Base-by-base conservation (phyloP, 2,329 filamentous ascomycete genomes). In the Xylariaceae sp. region DNA sequence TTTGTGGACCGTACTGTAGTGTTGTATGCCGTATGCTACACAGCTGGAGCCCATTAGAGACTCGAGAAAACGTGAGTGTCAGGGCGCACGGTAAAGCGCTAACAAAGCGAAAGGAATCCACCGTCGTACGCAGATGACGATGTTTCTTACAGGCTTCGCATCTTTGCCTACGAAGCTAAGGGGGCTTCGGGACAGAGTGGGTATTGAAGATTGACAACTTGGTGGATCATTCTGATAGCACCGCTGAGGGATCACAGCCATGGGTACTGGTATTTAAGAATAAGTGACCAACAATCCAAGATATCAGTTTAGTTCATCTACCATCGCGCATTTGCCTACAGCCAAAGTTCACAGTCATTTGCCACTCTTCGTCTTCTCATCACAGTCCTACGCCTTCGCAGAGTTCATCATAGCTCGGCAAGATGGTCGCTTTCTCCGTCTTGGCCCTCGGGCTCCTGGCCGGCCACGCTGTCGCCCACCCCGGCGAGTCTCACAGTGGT, bases 401-500 rank as follows among this genome's bases (percentile, higher is more conserved):
- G n/a, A n/a, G n/a, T n/a, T n/a, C n/a, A n/a, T n/a, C 19, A 21
- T 31, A 33, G 19, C 36, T n/a, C 6, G 5, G n/a, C 57, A 61
- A 17, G 8, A 68, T 68, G 66, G 65, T 67, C 56, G 53, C 65
- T 36, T 58, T 70, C 46, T 59, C 63, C 48, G 59, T 55, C 31
- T 23, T 68, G 8, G 51, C 58, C 36, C 43, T 68, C 37, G 61
- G 58, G 33, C 46, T 56, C 29, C 60, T 72, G 12, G 62, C 65
- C n/a, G 62, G 69, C 52, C 59, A 58, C 21, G 63, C 63, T 47
- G 48, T 58, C 44, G 71, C 71, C 26, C 73, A 74, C 54, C 71
- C 71, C 8, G 73, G 72, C 40, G 69, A 74, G 65, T 56, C 65
- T 16, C 72, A 73, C 49, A 59, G 64, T 50, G 50, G 57, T 29